Conservation (phyloP, 306 rosid species). For the Cotoneaster glaucophyllus region DNA sequence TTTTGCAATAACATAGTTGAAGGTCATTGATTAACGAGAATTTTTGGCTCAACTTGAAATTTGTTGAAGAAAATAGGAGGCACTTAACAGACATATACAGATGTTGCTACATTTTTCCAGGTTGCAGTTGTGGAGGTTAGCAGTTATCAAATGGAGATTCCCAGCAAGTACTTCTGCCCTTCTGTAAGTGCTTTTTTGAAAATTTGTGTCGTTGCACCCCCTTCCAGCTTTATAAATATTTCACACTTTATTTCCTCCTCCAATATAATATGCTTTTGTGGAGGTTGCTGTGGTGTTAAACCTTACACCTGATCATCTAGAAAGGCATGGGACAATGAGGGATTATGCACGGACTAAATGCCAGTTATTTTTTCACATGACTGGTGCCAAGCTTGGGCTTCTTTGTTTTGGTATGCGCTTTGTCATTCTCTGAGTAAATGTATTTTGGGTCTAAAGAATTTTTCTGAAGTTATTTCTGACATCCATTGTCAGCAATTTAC, state of each 20-base stretch:
- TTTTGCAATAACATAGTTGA: background rate
- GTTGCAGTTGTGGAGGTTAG: slow-evolving; percentile 34
- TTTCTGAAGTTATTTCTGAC: background rate
- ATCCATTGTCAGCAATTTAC: background rate
- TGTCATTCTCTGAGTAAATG: background rate
- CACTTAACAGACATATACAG: background rate
- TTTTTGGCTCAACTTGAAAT: background rate
- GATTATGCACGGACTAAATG: slow-evolving; percentile 20
- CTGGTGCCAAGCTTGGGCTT: slow-evolving; percentile 17
- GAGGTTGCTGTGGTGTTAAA: slow-evolving; percentile 29
- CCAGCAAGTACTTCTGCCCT: slow-evolving; percentile 26
- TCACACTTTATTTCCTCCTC: background rate
- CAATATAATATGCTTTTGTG: background rate
- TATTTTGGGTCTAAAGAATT: background rate
- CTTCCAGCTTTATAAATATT: background rate
- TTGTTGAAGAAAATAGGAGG: background rate
- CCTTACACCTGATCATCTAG: slow-evolving; percentile 35
- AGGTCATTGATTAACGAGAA: background rate
- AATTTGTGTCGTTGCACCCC: background rate
- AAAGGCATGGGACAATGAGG: slow-evolving; percentile 28
- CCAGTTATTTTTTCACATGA: slow-evolving; percentile 23
- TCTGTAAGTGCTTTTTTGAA: slow-evolving; percentile 16
- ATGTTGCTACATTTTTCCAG: slow-evolving; percentile 1
- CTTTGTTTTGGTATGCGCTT: slow-evolving; percentile 19
- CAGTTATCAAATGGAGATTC: slow-evolving; percentile 32